These are phyloP conservation scores for Nannizziopsis arthrosporioides DNA, from an alignment of 2,329 filamentous ascomycete genomes.

Conservation along the genomic window DNA sequence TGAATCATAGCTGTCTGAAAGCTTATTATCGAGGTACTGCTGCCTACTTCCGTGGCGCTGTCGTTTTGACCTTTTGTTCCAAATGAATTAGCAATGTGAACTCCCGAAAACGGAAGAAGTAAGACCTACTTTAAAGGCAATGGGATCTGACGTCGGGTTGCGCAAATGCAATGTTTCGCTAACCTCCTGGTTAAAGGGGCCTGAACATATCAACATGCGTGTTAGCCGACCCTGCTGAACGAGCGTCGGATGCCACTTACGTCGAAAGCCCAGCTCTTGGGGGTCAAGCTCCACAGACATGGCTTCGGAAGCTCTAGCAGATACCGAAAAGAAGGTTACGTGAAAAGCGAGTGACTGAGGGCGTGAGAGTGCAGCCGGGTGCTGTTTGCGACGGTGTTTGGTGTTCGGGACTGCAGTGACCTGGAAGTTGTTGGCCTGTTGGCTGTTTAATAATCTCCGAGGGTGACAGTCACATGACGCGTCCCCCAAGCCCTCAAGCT, in stretches of 20 bases:
- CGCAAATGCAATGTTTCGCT: conserved; percentile 48
- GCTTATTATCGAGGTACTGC: conserved; percentile 11
- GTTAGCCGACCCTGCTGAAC: background rate
- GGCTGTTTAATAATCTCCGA: background rate
- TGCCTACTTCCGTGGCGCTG: conserved; percentile 91
- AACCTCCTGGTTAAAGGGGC: conserved; percentile 54
- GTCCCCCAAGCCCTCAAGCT: background rate
- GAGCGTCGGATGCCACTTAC: conserved; percentile 38
- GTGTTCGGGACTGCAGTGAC: background rate
- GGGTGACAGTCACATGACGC: conserved; percentile 1
- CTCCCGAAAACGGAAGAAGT: background rate
- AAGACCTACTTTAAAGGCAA: conserved; percentile 51
- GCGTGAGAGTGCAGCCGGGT: background rate
- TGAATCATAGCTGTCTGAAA: background rate
- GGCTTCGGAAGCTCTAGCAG: conserved; percentile 26
- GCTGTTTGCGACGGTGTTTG: background rate
- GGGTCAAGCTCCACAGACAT: conserved; percentile 97
- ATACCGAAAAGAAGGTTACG: conserved; percentile 16
- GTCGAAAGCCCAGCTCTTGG: conserved; percentile 80
- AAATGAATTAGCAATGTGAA: background rate
- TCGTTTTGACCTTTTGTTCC: conserved; percentile 76
- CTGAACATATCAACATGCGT: conserved; percentile 28
- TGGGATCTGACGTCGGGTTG: conserved; percentile 46
- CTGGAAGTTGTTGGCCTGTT: conserved; percentile 1
- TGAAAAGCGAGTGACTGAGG: conserved; percentile 11